Evolutionary conservation across 306 rosid species (phyloP), one percentile per base, ranked within the genome.

Genomic region (Gillenia trifoliata): DNA sequence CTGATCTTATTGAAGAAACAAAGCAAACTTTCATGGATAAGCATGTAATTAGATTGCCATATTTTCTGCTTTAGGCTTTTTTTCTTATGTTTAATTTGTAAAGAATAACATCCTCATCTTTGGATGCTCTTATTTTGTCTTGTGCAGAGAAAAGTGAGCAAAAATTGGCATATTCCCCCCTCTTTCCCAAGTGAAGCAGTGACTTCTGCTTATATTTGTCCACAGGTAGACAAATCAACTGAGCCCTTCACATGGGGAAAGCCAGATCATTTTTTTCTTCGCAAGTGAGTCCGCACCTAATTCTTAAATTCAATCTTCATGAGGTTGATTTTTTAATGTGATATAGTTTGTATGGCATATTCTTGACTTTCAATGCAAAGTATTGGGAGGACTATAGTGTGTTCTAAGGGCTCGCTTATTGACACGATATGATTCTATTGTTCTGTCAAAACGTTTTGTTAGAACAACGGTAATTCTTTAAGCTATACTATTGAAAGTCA

Each of bases 231-330:
- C 81, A 89, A 83, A 78, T 93, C 98, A 69, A 92, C 91, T 33
- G 98, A 91, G 75, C 87, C 88, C 71, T 89, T 91, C 80, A 56
- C 89, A 6, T 91, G 98, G 97, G 98, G 97, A 57, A 93, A 91
- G 86, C 98, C 98, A 73, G 97, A 93, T 73, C 97, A 89, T 76
- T 91, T 91, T 76, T 88, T 89, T 85, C 97, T 93, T 80, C 97
- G 97, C 87, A 91, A 86, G 98, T 91, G 79, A 86, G 96, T 60
- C 73, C 43, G 54, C 50, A n/a, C 26, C 26, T 28, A 33, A 49
- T 43, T 4, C 16, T 47, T 47, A 1, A 17, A 16, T 47, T 47
- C n/a, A 47, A 47, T 47, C 20, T 47, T 47, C n/a, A 47, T 15
- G 20, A 47, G 54, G 54, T 47, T 16, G 7, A 4, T 15, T 47